Percentiles rank a stretch among this genome's conserved stretches.
These are phyloP conservation scores for Areca catechu DNA, from an alignment of 176 grass and related monocot species.

Conservation along the genomic window DNA sequence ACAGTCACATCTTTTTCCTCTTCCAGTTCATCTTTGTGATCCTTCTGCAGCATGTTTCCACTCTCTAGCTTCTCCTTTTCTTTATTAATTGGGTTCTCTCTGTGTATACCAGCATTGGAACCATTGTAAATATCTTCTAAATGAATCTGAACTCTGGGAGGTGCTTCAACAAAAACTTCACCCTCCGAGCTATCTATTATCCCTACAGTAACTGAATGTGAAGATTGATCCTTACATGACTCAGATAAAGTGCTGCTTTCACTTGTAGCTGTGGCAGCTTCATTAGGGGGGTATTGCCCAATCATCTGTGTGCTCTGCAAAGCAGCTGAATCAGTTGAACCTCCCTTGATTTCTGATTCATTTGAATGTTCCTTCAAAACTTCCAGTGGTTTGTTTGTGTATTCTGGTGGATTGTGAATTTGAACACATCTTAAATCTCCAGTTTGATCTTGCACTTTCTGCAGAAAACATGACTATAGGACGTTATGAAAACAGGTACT, in stretches of 20 bases:
- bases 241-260: background rate
- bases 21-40: background rate
- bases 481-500: background rate
- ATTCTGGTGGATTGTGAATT: background rate
- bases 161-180: conserved; percentile 9
- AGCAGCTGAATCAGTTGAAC: background rate
- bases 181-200: background rate
- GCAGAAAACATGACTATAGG: background rate
- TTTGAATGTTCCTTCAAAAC: background rate
- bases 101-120: background rate
- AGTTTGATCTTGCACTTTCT: background rate
- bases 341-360: background rate
- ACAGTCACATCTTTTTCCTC: background rate
- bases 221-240: background rate
- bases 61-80: background rate
- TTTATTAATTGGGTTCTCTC: background rate
- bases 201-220: conserved; percentile 4
- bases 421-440: background rate
- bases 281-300: background rate
- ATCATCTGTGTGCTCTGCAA: background rate
- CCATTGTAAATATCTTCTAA: background rate
- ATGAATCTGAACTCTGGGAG: background rate
- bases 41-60: background rate
- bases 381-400: background rate
- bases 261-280: background rate